A percentile compares a stretch with the other conserved stretches of the same genome.
Conservation (phyloP, 2,329 filamentous ascomycete species). For the Hypomyces perniciosus region DNA sequence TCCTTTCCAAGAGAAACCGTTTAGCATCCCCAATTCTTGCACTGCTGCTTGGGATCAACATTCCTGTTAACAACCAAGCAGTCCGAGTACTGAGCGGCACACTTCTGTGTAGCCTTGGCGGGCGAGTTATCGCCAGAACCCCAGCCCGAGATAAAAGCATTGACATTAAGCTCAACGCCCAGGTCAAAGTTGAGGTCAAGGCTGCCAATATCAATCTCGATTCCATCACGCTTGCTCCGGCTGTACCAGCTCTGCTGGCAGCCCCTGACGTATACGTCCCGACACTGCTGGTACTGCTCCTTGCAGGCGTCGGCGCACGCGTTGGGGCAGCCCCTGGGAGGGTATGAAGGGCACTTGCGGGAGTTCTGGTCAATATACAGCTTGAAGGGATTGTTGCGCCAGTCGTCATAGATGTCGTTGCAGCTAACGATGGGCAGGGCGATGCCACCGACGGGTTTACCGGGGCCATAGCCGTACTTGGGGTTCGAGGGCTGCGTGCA, state of each 20-base stretch:
- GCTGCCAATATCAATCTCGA: constrained; percentile 11
- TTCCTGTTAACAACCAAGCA: constrained; percentile 39
- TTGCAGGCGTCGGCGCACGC: constrained; percentile 50
- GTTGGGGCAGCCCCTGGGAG: constrained; percentile 27
- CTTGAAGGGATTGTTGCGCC: constrained; percentile 42
- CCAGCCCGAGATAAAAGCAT: constrained; percentile 15
- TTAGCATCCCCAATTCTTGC: constrained; percentile 31
- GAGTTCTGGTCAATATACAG: constrained; percentile 42
- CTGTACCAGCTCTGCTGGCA: constrained; percentile 45
- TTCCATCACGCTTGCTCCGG: constrained; percentile 20
- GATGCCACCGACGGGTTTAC: constrained; percentile 50
- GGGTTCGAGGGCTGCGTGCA: constrained; percentile 50
- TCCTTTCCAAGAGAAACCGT: neutral
- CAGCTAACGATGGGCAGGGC: constrained; percentile 47
- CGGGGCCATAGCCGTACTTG: constrained; percentile 61
- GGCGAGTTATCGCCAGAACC: constrained; percentile 27
- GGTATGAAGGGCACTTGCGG: constrained; percentile 39
- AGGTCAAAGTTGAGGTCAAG: constrained; percentile 16
- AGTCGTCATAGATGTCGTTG: constrained; percentile 44
- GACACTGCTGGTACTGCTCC: constrained; percentile 44
- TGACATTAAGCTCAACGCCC: constrained; percentile 10
- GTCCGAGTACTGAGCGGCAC: constrained; percentile 43
- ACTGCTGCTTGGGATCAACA: constrained; percentile 33
- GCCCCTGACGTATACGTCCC: constrained; percentile 23
- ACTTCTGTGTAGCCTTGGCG: constrained; percentile 34